Percentiles rank a stretch among this genome's conserved stretches.
Conservation (phyloP, 2,329 filamentous ascomycete genomes). For the Phialocephala subalpina region DNA sequence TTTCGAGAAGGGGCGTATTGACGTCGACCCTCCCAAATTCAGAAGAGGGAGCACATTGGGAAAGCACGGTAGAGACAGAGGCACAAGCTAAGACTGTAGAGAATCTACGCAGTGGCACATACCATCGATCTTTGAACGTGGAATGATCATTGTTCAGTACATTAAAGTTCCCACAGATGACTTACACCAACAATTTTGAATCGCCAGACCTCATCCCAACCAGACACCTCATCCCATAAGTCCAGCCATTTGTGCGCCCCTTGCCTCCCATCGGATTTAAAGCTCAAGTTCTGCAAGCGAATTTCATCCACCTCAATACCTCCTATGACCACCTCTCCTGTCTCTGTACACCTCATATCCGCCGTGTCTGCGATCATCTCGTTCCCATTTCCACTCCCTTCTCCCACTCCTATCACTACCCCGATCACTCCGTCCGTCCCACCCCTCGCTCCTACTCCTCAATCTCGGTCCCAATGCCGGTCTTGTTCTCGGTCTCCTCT, state of each 20-base stretch:
- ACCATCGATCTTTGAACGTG: no score
- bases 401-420: no score
- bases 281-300: neutral
- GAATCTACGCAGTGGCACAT: no score
- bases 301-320: neutral
- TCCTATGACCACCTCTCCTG: slow-evolving; percentile 5
- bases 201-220: neutral
- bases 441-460: slow-evolving; percentile 3
- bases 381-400: slow-evolving; percentile 1
- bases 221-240: no score
- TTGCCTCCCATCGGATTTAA: neutral
- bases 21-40: no score
- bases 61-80: no score
- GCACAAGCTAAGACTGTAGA: no score
- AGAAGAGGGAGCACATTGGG: neutral
- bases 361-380: neutral
- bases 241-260: neutral
- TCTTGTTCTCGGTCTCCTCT: no score
- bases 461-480: no score
- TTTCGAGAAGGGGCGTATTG: neutral
- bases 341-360: neutral
- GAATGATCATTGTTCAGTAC: no score
- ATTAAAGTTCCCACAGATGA: neutral
- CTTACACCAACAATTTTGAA: neutral
- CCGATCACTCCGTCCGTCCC: neutral